Evolutionary conservation across 2,329 filamentous ascomycete species (phyloP).

Genomic region (Beauveria australis): DNA sequence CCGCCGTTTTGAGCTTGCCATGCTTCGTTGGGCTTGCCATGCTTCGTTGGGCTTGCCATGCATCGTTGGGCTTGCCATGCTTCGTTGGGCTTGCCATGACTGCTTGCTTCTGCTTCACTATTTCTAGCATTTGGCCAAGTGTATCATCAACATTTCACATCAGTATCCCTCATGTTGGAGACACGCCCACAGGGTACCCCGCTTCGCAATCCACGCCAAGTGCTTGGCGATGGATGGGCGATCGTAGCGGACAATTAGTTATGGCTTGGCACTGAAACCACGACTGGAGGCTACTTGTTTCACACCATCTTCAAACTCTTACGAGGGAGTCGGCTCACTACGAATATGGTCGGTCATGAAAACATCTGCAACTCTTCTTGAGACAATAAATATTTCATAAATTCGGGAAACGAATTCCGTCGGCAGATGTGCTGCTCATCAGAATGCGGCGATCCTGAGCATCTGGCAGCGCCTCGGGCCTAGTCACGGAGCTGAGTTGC

Average conservation of each 20-base stretch:
- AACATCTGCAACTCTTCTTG: background rate
- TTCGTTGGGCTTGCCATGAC: background rate
- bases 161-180: background rate
- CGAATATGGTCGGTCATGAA: background rate
- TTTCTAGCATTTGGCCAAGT: background rate
- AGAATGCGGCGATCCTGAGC: background rate
- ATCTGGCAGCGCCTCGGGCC: background rate
- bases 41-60: background rate
- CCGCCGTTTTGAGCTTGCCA: background rate
- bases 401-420: background rate
- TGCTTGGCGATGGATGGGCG: background rate
- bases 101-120: background rate
- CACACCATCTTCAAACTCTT: background rate
- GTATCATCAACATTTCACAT: background rate
- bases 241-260: background rate
- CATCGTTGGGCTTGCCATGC: background rate
- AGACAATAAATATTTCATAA: background rate
- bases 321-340: background rate
- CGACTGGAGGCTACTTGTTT: background rate
- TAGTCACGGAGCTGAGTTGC: too few relatives aligned
- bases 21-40: background rate
- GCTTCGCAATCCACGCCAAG: background rate
- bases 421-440: background rate
- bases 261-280: conserved; percentile 4
- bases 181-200: background rate